Conservation (phyloP, 2,329 filamentous ascomycete genomes). For the Sporothrix euskadiensis region DNA sequence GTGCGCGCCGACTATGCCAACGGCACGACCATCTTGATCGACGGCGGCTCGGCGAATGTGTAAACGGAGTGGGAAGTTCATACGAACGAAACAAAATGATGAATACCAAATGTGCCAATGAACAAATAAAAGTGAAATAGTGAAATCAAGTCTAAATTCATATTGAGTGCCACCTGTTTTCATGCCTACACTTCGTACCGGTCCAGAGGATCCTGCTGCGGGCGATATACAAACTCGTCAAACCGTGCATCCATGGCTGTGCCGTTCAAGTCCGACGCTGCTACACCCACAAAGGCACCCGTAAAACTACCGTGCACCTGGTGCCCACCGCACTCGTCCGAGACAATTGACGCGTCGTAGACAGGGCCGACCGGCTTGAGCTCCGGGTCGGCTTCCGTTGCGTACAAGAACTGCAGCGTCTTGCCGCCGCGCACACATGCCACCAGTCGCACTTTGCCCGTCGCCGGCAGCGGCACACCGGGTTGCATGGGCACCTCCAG, state of each 20-base stretch:
- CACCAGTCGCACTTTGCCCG: slow-evolving; percentile 56
- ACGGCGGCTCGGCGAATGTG: neutral
- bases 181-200: slow-evolving; percentile 46
- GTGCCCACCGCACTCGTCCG: slow-evolving; percentile 64
- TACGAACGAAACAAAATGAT: too few species aligned
- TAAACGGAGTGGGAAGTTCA: neutral
- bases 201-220: slow-evolving; percentile 50
- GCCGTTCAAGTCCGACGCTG: slow-evolving; percentile 58
- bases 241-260: slow-evolving; percentile 50
- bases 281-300: slow-evolving; percentile 60
- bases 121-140: too few species aligned
- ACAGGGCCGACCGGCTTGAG: slow-evolving; percentile 55
- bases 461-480: slow-evolving; percentile 52
- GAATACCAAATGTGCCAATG: neutral
- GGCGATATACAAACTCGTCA: slow-evolving; percentile 55
- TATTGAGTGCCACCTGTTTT: too few species aligned
- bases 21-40: slow-evolving; percentile 36
- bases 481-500: slow-evolving; percentile 47
- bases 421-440: slow-evolving; percentile 55
- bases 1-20: slow-evolving; percentile 38
- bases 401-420: slow-evolving; percentile 59
- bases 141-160: too few species aligned
- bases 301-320: slow-evolving; percentile 64
- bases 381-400: slow-evolving; percentile 43
- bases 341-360: slow-evolving; percentile 60